Conservation (phyloP, 148 eudicot species). For the Vaccinium myrtillus region DNA sequence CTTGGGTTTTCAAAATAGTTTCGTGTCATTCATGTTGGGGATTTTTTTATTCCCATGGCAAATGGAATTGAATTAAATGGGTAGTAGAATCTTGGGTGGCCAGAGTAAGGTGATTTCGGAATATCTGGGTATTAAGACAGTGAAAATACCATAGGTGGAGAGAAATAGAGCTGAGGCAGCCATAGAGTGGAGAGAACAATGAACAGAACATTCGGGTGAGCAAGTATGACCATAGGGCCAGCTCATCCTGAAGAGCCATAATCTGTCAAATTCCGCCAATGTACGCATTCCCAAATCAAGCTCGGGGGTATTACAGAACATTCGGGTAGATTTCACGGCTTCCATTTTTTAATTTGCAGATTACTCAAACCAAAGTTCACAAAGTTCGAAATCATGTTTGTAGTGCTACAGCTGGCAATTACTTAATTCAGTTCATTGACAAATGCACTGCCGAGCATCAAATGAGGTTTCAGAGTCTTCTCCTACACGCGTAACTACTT, state of each 20-base stretch:
- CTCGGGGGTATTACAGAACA: background rate
- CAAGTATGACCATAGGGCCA: background rate
- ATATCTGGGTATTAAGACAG: background rate
- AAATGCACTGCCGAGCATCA: background rate
- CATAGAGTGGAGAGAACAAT: background rate
- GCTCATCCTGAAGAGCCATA: background rate
- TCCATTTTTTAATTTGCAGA: background rate
- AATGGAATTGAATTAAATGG: background rate
- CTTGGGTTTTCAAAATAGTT: background rate
- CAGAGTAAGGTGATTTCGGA: background rate
- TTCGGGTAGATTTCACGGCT: background rate
- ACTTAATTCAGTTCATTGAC: background rate
- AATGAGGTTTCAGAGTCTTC: background rate
- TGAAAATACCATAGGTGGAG: background rate
- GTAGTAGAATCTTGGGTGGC: background rate
- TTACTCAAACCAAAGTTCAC: background rate
- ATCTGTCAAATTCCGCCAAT: background rate
- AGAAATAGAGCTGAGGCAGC: background rate
- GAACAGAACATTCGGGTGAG: no score
- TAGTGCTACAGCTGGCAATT: background rate
- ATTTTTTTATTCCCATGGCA: background rate
- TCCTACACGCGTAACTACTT: background rate
- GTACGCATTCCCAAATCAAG: background rate
- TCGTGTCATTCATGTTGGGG: background rate
- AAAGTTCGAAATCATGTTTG: background rate